Percentiles rank a stretch among this genome's conserved stretches.
These are phyloP conservation scores for Sclerotinia minor DNA, from an alignment of 2,329 filamentous ascomycete genomes.

Conservation along the genomic window DNA sequence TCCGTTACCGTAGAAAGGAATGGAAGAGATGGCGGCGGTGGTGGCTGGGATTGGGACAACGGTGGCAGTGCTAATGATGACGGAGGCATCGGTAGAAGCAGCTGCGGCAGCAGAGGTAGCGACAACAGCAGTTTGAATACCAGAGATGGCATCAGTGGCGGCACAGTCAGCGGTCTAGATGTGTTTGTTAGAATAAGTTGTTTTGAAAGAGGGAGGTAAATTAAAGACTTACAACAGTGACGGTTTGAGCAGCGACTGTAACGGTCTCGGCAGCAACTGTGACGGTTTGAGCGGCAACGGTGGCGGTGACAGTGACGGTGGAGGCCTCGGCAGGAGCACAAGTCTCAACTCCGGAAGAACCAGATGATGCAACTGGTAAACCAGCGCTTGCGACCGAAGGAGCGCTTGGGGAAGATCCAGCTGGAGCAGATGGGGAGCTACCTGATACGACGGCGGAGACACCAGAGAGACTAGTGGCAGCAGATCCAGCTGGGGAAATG, in stretches of 20 bases:
- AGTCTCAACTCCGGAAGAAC: slow-evolving; percentile 1
- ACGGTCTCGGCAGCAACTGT: slow-evolving; percentile 33
- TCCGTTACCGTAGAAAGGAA: slow-evolving; percentile 23
- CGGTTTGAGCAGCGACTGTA: slow-evolving; percentile 32
- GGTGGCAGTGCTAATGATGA: slow-evolving; percentile 34
- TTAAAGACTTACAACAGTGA: slow-evolving; percentile 37
- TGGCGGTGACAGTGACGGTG: slow-evolving; percentile 33
- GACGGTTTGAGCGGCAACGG: slow-evolving; percentile 38
- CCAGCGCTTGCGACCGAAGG: background rate
- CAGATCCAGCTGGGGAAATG: background rate
- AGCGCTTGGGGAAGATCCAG: background rate
- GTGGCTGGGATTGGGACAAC: slow-evolving; percentile 36
- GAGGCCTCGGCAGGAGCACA: slow-evolving; percentile 28
- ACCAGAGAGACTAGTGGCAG: slow-evolving; percentile 22
- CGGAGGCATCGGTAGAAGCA: slow-evolving; percentile 10
- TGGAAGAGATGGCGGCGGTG: slow-evolving; percentile 30
- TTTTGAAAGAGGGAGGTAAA: background rate
- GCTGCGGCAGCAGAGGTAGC: slow-evolving; percentile 10
- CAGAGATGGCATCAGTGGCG: slow-evolving; percentile 20
- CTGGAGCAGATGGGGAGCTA: slow-evolving; percentile 13
- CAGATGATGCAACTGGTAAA: slow-evolving; percentile 21
- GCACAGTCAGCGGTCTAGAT: slow-evolving; percentile 28
- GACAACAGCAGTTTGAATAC: slow-evolving; percentile 1
- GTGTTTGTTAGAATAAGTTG: slow-evolving; percentile 19
- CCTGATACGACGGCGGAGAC: slow-evolving; percentile 11